These are phyloP conservation scores for Ascomycota sp. DNA, from an alignment of 2,329 filamentous ascomycete species.

Conservation along the genomic window DNA sequence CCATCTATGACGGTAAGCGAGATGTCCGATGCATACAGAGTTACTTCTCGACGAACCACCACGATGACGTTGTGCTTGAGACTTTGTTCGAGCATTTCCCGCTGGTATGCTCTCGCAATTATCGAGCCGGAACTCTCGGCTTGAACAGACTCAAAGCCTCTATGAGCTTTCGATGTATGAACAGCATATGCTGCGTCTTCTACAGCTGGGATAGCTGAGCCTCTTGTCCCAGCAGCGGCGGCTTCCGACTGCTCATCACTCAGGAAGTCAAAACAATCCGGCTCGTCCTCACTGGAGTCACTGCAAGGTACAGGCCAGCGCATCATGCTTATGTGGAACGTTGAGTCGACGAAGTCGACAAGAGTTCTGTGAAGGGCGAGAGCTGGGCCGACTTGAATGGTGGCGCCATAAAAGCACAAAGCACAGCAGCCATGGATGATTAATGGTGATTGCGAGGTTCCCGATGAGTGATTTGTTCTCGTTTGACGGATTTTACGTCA, in stretches of 20 bases:
- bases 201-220: slow-evolving; percentile 2
- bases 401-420: no score
- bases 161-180: background rate
- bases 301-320: no score
- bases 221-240: slow-evolving; percentile 5
- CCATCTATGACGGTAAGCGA: slow-evolving; percentile 35
- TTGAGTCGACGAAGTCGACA: no score
- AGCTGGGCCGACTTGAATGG: no score
- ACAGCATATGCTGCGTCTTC: background rate
- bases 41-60: slow-evolving; percentile 25
- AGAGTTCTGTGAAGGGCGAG: no score
- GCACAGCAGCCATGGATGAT: no score
- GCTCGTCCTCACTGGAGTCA: slow-evolving; percentile 1
- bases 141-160: no score
- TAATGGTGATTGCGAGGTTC: no score
- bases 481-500: no score
- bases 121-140: no score
- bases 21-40: background rate
- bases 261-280: slow-evolving; percentile 2
- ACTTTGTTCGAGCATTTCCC: slow-evolving; percentile 56
- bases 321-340: no score
- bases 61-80: slow-evolving; percentile 51
- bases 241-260: background rate
- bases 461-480: no score
- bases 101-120: slow-evolving; percentile 42